phyloP scores from a whole-genome alignment of 176 grass and related monocot genomes.

The Metroxylon sagu region DNA sequence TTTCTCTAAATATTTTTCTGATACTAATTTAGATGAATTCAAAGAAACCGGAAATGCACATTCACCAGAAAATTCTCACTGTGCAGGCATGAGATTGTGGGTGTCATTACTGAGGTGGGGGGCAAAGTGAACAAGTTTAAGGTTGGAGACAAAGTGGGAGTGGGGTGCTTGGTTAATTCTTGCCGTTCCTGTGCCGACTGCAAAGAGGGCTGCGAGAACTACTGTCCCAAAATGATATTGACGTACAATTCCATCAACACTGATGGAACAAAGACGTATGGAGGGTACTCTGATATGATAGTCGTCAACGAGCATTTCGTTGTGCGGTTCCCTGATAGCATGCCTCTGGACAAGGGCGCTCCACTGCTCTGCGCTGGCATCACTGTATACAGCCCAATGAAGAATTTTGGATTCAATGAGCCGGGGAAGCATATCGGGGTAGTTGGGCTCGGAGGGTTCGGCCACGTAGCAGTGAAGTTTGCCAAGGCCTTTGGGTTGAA shows the following conservation, averaged over 20 bases:
- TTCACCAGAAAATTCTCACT: too few species aligned
- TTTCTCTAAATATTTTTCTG: too few species aligned
- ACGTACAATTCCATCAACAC: conserved; percentile 49
- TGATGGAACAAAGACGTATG: conserved; percentile 35
- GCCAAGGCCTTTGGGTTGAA: conserved; percentile 48
- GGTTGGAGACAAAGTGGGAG: conserved; percentile 37
- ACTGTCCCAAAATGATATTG: conserved; percentile 34
- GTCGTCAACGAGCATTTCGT: conserved; percentile 37
- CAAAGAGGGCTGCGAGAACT: conserved; percentile 30
- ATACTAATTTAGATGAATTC: too few species aligned
- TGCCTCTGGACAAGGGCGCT: conserved; percentile 36
- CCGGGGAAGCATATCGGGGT: conserved; percentile 40
- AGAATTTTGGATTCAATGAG: conserved; percentile 23
- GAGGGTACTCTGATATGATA: conserved; percentile 45
- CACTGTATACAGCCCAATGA: conserved; percentile 62
- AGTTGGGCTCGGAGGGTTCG: conserved; percentile 50
- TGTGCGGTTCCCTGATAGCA: conserved; percentile 29
- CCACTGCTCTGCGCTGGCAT: conserved; percentile 59
- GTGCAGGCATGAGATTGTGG: conserved; percentile 49
- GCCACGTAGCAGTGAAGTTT: conserved; percentile 61
- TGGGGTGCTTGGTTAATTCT: conserved; percentile 55
- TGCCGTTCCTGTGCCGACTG: conserved; percentile 47
- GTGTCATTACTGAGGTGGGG: conserved; percentile 41
- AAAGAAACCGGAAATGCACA: too few species aligned
- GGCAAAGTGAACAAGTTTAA: conserved; percentile 36